Evolutionary conservation across 1,139 yeast species (phyloP), one percentile per base, ranked within the genome.

Genomic region (Lodderomyces margitis): DNA sequence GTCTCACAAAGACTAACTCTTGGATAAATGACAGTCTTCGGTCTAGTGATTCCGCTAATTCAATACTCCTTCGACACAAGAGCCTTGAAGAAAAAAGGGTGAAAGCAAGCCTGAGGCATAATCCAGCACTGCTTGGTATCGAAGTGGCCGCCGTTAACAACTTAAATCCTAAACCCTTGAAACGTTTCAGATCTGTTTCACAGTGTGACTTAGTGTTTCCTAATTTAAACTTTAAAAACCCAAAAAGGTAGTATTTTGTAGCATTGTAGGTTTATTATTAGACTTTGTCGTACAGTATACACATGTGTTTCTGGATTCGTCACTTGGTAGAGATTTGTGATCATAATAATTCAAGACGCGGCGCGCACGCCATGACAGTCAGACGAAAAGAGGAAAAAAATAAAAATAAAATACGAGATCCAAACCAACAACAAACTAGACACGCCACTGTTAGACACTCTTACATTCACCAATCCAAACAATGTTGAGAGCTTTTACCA

Each of bases 401-500:
- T 23, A 43, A 21, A 37, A 36, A 33, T 12, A 25, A 16, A 36
- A 19, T 14, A 17, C 8, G 21, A 16, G 8, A 27, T 4, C 5
- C 21, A 9, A 5, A 32, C 20, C 23, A 20, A 17, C 25, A 32
- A 32, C 23, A 32, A 20, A 10, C n/a, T 5, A 31, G 3, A n/a
- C 20, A 4, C 21, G 16, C 34, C 34, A 31, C 12, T 6, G 11
- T 14, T 15, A 11, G 15, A 12, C 25, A 15, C 24, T 24, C 35
- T 36, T 35, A 23, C 10, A 28, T 12, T 28, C 32, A 8, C 20
- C 10, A 21, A 25, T 12, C 24, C 10, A 21, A 25, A 25, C 24
- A 10, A 65, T 66, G 70, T 55, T 64, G 31, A 62, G 55, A 54
- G 49, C 56, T 32, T 54, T 63, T 42, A 42, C 60, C 28, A 70